These are phyloP conservation scores for Agaricus blazei DNA, from an alignment of 768 basidiomycete genomes.

Conservation along the genomic window DNA sequence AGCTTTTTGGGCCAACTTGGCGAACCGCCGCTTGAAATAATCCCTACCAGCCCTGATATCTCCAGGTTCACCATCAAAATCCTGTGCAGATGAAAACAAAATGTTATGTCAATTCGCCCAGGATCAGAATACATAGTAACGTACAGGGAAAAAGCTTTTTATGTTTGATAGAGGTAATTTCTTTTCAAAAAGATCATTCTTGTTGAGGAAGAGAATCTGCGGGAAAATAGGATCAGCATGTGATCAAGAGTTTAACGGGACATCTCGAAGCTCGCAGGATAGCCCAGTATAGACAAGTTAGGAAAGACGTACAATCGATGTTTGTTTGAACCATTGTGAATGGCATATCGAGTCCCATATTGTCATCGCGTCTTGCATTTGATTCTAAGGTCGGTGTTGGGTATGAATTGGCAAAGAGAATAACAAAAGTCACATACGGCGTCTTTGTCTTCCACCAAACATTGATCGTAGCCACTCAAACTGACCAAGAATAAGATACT, in stretches of 20 bases:
- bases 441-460: conserved; percentile 88
- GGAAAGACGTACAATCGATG: conserved; percentile 67
- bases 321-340: conserved; percentile 94
- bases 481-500: conserved; percentile 90
- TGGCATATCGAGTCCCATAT: conserved; percentile 99
- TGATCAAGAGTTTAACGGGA: not conserved
- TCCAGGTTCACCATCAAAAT: conserved; percentile 76
- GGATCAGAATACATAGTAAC: conserved; percentile 15
- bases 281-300: not conserved
- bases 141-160: conserved; percentile 82
- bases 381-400: conserved; percentile 52
- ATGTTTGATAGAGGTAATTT: conserved; percentile 83
- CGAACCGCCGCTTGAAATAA: conserved; percentile 87
- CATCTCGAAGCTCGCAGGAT: conserved; percentile 19
- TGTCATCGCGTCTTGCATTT: conserved; percentile 99
- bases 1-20: conserved; percentile 76
- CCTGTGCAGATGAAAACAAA: conserved; percentile 33
- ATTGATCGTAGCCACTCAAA: conserved; percentile 91
- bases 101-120: not conserved
- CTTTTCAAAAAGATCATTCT: conserved; percentile 87
- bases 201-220: conserved; percentile 92
- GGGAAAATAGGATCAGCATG: not conserved
- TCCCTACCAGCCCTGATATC: conserved; percentile 76
- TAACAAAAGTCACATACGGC: conserved; percentile 49
- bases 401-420: not conserved